Evolutionary conservation across 1,284 basidiomycete species (phyloP), one percentile per base, ranked within the genome.

Genomic region (Heimioporus retisporus): DNA sequence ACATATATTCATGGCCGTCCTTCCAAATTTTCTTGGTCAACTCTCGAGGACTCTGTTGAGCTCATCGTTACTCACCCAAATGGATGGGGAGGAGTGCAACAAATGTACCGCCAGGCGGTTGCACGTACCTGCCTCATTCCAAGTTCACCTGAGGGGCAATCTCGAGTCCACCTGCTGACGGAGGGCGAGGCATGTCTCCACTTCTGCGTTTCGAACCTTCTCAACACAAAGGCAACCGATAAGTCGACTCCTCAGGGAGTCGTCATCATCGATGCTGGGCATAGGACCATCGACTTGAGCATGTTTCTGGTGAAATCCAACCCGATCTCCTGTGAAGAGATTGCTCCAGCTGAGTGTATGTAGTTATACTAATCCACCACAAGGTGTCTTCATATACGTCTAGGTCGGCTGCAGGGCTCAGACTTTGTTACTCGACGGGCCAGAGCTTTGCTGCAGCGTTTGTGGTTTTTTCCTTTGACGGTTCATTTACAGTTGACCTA

Each of bases 161-260:
- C 71, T 6, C 79, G 79, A 1, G 66, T 86, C 0, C 76, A 77
- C 19, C 82, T 85, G 60, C 78, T 85, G 10, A 82, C 82, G 0
- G 84, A 85, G 65, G 84, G 82, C 4, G 84, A 85, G 66, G 84
- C 84, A 0, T 82, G 81, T 67, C 67, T 85, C 6, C 80, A 84
- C 63, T 84, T 77, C 64, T 85, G 83, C 64, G 59, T 85, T 11
- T 65, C 74, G 8, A 78, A 60, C 11, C 55, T 69, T 86, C 82
- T 67, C 84, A 82, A 28, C 28, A 28, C 28, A 23, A 25, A 7
- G 11, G 15, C 23, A 53, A 21, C 15, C 3, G 23, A 21, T 7
- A n/a, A 6, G 13, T 15, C 18, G 18, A 8, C 35, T 35, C 35
- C 67, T 48, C 61, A 55, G 28, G 56, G 50, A 4, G 25, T 71